A percentile compares a stretch with the other conserved stretches of the same genome.
Evolutionary conservation across 805 yeast species (phyloP).

Genomic region (Kodamaea hsintzibuensis): DNA sequence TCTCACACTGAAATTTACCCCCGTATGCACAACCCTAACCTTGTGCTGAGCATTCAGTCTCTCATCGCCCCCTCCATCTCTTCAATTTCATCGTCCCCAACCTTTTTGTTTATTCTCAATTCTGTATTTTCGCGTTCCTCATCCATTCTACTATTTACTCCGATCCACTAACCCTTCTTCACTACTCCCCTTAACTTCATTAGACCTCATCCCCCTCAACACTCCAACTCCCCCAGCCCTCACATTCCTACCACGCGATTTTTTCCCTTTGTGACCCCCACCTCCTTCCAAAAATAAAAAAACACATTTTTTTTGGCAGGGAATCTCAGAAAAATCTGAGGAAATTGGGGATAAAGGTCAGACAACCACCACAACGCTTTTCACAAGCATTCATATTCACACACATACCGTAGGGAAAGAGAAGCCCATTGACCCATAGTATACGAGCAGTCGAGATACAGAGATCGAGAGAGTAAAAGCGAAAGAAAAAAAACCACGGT

Average conservation of each 20-base stretch:
- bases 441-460: too few relatives aligned
- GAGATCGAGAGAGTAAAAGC: not conserved
- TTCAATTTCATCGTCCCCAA: not conserved
- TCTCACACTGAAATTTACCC: not conserved
- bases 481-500: not conserved
- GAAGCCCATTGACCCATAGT: too few relatives aligned
- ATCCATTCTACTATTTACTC: not conserved
- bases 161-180: too few relatives aligned
- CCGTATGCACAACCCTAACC: not conserved
- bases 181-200: not conserved
- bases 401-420: too few relatives aligned
- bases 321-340: not conserved
- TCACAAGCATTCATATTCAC: not conserved
- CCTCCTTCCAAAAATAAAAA: not conserved
- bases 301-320: not conserved
- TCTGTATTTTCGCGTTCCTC: not conserved
- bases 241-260: not conserved
- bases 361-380: not conserved
- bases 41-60: not conserved
- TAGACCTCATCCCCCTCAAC: not conserved
- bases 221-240: not conserved
- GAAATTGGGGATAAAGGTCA: not conserved
- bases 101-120: not conserved
- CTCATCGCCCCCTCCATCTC: not conserved
- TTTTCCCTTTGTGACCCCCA: not conserved